Evolutionary conservation across 257 asterid species (phyloP).

Genomic region (Schizonepeta tenuifolia): DNA sequence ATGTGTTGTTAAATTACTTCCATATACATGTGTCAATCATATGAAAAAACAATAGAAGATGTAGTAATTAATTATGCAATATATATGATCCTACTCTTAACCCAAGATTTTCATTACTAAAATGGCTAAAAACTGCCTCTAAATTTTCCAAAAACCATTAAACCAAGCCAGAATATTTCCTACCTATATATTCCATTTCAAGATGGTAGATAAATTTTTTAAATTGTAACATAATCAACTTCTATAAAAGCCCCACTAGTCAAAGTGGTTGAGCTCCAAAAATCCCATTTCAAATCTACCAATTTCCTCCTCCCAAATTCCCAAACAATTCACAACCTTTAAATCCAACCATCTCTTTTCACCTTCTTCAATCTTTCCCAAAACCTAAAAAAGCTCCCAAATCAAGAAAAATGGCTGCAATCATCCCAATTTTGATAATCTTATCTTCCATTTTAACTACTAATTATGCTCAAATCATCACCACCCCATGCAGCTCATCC

Average conservation of each 20-base stretch:
- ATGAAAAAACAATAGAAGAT: too few species aligned
- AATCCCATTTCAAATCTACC: conserved; percentile 54
- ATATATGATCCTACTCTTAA: too few species aligned
- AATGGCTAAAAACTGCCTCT: too few species aligned
- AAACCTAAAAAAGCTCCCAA: background rate
- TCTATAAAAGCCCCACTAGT: conserved; percentile 33
- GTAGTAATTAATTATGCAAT: too few species aligned
- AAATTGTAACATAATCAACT: background rate
- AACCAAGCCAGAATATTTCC: conserved; percentile 5
- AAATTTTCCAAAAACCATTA: too few species aligned
- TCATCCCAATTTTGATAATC: conserved; percentile 15
- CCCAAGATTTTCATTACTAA: too few species aligned
- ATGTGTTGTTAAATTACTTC: too few species aligned
- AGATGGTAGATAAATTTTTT: conserved; percentile 15
- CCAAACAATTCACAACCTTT: conserved; percentile 22
- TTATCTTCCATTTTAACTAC: conserved; percentile 24
- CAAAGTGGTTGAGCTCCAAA: conserved; percentile 74
- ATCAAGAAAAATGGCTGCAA: background rate
- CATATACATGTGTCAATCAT: too few species aligned
- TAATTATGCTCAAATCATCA: conserved; percentile 48
- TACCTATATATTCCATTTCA: conserved; percentile 18
- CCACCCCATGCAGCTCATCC: conserved; percentile 61
- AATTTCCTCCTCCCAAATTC: conserved; percentile 30
- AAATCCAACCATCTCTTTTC: background rate
- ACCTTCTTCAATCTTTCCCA: background rate